These are phyloP conservation scores for Aspergillus floridensis DNA, from an alignment of 2,329 filamentous ascomycete genomes.

Conservation along the genomic window DNA sequence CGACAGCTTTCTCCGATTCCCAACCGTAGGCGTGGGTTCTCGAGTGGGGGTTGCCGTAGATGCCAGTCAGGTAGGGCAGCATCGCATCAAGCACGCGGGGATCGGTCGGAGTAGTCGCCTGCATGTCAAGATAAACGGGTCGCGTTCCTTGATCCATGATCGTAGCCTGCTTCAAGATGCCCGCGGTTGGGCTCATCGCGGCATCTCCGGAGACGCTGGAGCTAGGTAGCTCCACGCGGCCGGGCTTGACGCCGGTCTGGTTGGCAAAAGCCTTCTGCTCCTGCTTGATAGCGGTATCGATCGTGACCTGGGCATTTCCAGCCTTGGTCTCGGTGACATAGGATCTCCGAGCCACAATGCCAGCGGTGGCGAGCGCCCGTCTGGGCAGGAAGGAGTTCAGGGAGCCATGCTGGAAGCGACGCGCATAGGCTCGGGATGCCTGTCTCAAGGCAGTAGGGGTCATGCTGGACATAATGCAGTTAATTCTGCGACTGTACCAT, in stretches of 20 bases:
- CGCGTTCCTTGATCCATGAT: slow-evolving; percentile 89
- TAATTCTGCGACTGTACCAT: slow-evolving; percentile 22
- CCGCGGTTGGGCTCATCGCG: slow-evolving; percentile 78
- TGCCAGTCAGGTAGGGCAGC: slow-evolving; percentile 88
- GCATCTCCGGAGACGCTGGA: slow-evolving; percentile 60
- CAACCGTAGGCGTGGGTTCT: slow-evolving; percentile 97
- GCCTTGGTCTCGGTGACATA: slow-evolving; percentile 85
- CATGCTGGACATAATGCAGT: slow-evolving; percentile 58
- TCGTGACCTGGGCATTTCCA: slow-evolving; percentile 66
- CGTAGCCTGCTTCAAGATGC: slow-evolving; percentile 83
- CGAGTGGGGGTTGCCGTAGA: slow-evolving; percentile 96
- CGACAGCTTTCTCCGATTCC: slow-evolving; percentile 94
- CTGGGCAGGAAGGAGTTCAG: slow-evolving; percentile 40
- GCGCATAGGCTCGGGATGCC: slow-evolving; percentile 61
- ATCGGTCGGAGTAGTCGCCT: slow-evolving; percentile 93
- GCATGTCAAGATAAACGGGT: slow-evolving; percentile 97
- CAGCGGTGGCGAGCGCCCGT: slow-evolving; percentile 38
- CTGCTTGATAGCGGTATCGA: slow-evolving; percentile 79
- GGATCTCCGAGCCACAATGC: slow-evolving; percentile 49
- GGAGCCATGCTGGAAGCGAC: slow-evolving; percentile 44
- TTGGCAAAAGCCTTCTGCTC: slow-evolving; percentile 76
- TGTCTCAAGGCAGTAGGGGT: slow-evolving; percentile 71
- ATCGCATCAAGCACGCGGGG: slow-evolving; percentile 94
- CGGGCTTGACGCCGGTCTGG: slow-evolving; percentile 54
- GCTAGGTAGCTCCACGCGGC: slow-evolving; percentile 60